Evolutionary conservation across 768 basidiomycete genomes (phyloP), one percentile per base, ranked within the genome.

Genomic region (Boletus eberwhitei): DNA sequence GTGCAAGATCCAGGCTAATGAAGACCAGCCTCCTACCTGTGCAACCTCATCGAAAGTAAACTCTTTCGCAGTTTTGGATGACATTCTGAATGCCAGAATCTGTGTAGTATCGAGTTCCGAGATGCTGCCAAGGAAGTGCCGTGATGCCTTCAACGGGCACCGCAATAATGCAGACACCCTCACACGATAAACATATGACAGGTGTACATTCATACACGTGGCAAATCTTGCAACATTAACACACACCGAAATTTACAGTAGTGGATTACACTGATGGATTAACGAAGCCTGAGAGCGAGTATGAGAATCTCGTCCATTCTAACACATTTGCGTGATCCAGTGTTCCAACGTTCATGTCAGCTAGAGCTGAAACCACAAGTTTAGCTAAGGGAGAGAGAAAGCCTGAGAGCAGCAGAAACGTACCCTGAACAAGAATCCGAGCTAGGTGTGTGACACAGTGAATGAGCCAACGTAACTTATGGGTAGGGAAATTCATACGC

Each of bases 11-110:
- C 16, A 48, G 29, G 43, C 34, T 11, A 6, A 4, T 22, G 7
- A 13, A 51, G 12, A 26, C 26, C 29, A 24, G 64, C 75, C 48
- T 57, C 75, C 48, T 57, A 89, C 90, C 77, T 85, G 77, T 17
- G 82, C 77, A 53, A 91, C 84, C 61, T 92, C 90, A 32, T 86
- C 80, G 19, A 74, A 50, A 16, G 78, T 76, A 50, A 79, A 79
- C 59, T 80, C 63, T 52, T 64, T 71, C 26, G 58, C 38, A 17
- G 46, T 47, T 54, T 58, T 68, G 32, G 65, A 44, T 31, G 57
- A 50, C 66, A 68, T 66, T n/a, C 32, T 32, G 8, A 58, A 8
- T 21, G 16, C 17, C 22, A 21, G 42, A 53, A 24, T 21, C 29
- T 32, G 45, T 29, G 48, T 42, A n/a, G 26, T 37, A 3, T 49